Base-by-base conservation (phyloP, 1,284 basidiomycete species). In the Irpex sp. region DNA sequence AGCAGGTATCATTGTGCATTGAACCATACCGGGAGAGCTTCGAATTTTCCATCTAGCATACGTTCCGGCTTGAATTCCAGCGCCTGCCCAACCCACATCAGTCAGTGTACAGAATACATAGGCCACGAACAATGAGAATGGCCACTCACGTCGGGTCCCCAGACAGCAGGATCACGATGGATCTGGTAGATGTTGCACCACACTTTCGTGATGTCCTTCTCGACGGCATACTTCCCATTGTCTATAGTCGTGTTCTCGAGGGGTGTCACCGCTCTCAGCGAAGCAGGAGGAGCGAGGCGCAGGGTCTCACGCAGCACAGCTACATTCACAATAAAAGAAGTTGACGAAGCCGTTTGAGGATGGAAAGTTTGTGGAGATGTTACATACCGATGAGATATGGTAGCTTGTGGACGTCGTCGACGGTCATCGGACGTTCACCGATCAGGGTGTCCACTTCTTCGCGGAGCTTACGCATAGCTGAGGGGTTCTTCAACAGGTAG, bases 231-330 rank as follows among this genome's bases (percentile, higher is more conserved):
- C 65, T 78, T 76, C 6, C 78, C 78, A 19, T 70, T 72, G 2
- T 68, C 71, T 13, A 79, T 54, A 1, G 72, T 70, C 0, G 75
- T 77, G 59, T 81, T 78, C 62, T 78, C 72, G 7, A 75, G 53
- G 6, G 79, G 71, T 2, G 68, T 61, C 0, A 77, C 74, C 2
- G 69, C 67, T 37, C 79, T 76, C 5, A 66, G 65, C 0, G 79
- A 71, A 0, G 78, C 81, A 0, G 81, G 75, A 0, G 82, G 77
- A 5, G 75, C 66, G 1, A 83, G 71, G 11, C 83, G 77, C 9
- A 84, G 71, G 1, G 78, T 73, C 65, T 84, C 83, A 26, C 80
- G 77, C 69, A 83, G 73, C 1, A 81, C 76, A 5, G 81, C 81
- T 77, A 39, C n/a, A 63, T 33, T 33, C 36, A 31, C 1, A 11